Evolutionary conservation across 306 rosid genomes (phyloP), one percentile per base, ranked within the genome.

Genomic region (Medicago lupulina): DNA sequence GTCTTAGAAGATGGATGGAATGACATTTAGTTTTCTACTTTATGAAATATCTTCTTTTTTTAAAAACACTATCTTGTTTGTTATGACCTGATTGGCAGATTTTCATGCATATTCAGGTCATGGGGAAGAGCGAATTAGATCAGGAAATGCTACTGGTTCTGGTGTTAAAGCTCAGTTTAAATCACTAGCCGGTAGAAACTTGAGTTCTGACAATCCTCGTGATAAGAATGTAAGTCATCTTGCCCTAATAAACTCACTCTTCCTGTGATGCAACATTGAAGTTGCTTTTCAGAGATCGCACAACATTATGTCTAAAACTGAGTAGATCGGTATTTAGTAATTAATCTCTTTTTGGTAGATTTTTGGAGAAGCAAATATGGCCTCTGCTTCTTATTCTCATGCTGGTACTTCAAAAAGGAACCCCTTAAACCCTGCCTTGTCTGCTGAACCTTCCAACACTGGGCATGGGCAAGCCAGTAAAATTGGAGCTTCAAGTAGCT

Each of bases 401-500:
- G 84, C 88, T n/a, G 88, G 84, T 54, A 54, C 88, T 86, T 86
- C 97, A 61, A 86, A 84, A 84, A 72, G 93, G 80, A 89, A 86
- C 70, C 57, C 83, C 57, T 73, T 88, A 65, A 95, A 89, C 78
- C 91, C 87, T 80, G 64, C 63, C 44, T 73, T 85, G 77, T 80
- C 96, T 19, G 13, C 87, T 74, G 97, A 92, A 89, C 62, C 87
- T 61, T 79, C 87, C 40, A 89, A 89, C 76, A 79, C 81, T 61
- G 80, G 81, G 76, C 90, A 81, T 46, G 92, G 86, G 76, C 91
- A 84, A 73, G 88, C 86, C 43, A 85, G 82, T 76, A 87, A 81
- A 88, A 70, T 87, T 75, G 93, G 95, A 58, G 90, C 92, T 78
- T 95, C 98, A 49, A 86, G 92, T 79, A 90, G 96, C 88, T 92